Evolutionary conservation across 495 filamentous ascomycete species (phyloP).

Genomic region (Podospora pseudocomata): DNA sequence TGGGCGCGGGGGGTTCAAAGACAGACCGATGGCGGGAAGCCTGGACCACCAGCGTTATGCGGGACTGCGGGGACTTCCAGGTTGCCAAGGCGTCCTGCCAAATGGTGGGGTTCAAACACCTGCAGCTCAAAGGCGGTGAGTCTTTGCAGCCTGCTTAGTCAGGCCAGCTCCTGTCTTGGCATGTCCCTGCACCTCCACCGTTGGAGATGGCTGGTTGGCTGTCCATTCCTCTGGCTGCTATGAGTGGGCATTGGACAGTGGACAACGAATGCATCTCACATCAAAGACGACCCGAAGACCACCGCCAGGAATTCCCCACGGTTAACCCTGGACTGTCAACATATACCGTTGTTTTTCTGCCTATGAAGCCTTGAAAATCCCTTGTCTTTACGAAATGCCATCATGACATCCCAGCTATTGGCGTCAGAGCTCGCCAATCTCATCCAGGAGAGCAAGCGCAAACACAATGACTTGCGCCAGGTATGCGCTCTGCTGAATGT

Average conservation of each 20-base stretch:
- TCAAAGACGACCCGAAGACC: not conserved
- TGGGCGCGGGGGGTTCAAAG: not conserved
- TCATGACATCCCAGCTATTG: slow-evolving; percentile 91
- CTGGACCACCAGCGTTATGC: not conserved
- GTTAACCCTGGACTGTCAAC: not conserved
- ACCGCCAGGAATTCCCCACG: not conserved
- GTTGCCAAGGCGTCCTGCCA: not conserved
- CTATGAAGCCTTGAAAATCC: not conserved
- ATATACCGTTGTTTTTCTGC: not conserved
- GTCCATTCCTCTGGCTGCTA: not conserved
- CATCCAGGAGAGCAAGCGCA: slow-evolving; percentile 92
- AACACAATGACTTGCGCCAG: slow-evolving; percentile 82
- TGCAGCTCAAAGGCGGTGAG: not conserved
- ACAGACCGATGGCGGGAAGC: not conserved
- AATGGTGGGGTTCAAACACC: slow-evolving; percentile 19
- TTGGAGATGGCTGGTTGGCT: not conserved
- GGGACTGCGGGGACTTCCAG: slow-evolving; percentile 15
- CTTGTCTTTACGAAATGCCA: slow-evolving; percentile 30
- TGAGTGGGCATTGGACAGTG: not conserved
- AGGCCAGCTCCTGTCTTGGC: slow-evolving; percentile 8
- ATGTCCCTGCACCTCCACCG: not conserved
- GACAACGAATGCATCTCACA: slow-evolving; percentile 1
- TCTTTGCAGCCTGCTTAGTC: slow-evolving; percentile 13
- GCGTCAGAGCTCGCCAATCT: slow-evolving; percentile 85
- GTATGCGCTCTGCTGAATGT: slow-evolving; percentile 42